Evolutionary conservation across 2,329 filamentous ascomycete species (phyloP).

Genomic region (Ophiostoma piceae): DNA sequence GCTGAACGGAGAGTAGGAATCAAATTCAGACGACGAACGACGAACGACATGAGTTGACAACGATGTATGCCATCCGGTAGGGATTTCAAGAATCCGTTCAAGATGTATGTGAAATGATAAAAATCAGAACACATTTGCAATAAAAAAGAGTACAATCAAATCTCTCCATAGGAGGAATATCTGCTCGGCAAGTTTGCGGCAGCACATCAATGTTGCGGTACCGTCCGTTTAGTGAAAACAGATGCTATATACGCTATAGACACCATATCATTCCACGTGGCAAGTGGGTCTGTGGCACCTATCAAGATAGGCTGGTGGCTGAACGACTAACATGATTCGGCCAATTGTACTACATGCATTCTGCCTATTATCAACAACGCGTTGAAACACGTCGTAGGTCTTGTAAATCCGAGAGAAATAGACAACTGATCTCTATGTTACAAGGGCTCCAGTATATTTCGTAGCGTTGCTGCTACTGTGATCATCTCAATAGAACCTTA

Average conservation of each 20-base stretch:
- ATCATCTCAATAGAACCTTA: neutral
- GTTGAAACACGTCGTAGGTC: neutral
- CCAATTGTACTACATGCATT: conserved; percentile 12
- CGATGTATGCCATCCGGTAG: no score
- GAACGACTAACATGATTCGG: conserved; percentile 5
- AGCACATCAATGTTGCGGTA: neutral
- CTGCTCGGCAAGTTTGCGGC: neutral
- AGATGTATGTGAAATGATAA: neutral
- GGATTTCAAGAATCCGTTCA: no score
- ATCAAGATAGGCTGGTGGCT: neutral
- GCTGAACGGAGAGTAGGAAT: neutral
- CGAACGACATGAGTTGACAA: neutral
- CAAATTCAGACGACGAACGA: neutral
- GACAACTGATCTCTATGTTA: neutral
- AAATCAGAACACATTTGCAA: neutral
- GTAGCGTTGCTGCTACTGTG: neutral
- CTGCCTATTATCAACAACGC: neutral
- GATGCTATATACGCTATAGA: neutral
- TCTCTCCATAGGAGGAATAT: neutral
- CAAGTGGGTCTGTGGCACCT: conserved; percentile 10
- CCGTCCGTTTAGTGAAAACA: neutral
- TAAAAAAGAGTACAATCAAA: neutral
- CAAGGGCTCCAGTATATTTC: neutral
- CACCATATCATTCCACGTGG: neutral
- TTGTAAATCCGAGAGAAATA: neutral